phyloP scores from a whole-genome alignment of 768 basidiomycete species.

The Boletus speciosus region DNA sequence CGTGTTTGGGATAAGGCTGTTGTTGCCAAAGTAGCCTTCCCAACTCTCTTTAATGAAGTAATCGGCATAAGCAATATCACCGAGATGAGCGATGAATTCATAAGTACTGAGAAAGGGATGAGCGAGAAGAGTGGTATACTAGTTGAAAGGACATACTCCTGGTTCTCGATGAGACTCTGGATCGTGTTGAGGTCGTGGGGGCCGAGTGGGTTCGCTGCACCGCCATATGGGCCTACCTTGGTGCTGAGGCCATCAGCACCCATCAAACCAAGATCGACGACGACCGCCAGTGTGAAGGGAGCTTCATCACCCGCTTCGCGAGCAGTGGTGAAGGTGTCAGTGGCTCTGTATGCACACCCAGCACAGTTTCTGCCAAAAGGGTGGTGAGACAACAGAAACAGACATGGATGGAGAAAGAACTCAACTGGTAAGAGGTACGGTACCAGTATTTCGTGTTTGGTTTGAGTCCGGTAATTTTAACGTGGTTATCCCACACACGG shows the following conservation, averaged over 20 bases:
- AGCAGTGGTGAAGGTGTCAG: conserved; percentile 26
- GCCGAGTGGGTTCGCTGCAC: conserved; percentile 20
- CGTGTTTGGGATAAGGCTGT: conserved; percentile 24
- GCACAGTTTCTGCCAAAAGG: conserved; percentile 18
- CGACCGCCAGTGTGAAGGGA: conserved; percentile 23
- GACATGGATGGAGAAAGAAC: not conserved
- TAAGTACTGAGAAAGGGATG: conserved; percentile 16
- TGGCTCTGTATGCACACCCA: conserved; percentile 24
- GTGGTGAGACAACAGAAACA: not conserved
- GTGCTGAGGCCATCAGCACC: conserved; percentile 28
- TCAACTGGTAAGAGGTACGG: conserved; percentile 24
- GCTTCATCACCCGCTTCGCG: conserved; percentile 17
- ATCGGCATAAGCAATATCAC: conserved; percentile 27
- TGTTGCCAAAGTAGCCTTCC: conserved; percentile 29
- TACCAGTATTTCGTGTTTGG: conserved; percentile 28
- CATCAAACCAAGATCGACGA: conserved; percentile 28
- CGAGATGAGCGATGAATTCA: conserved; percentile 26
- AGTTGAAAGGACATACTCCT: conserved; percentile 15
- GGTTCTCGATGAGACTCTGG: conserved; percentile 28
- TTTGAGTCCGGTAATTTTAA: conserved; percentile 24
- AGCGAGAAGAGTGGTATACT: not conserved
- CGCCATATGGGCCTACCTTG: conserved; percentile 25
- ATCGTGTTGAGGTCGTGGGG: conserved; percentile 28
- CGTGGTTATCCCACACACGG: conserved; percentile 28
- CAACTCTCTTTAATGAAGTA: conserved; percentile 31